Percentiles rank a stretch among this genome's conserved stretches.
Evolutionary conservation across 139 green algal species (phyloP).

Genomic region (Raphidocelis subcapitata): DNA sequence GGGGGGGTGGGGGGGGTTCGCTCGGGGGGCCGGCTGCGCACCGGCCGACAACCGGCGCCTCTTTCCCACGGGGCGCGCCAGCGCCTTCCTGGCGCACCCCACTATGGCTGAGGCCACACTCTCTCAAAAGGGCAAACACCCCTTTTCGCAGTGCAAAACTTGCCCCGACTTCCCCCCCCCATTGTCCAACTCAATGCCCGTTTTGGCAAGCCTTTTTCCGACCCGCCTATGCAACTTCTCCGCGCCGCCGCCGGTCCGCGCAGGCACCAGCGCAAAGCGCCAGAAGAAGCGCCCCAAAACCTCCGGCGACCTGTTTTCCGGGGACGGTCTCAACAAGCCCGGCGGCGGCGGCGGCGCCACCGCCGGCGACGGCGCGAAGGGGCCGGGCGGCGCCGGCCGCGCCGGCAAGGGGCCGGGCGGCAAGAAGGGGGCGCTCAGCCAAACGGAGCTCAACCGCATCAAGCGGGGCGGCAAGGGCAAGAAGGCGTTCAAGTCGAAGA

Average conservation of each 20-base stretch:
- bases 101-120: no score
- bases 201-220: neutral
- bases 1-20: neutral
- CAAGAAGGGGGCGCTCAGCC: constrained; percentile 20
- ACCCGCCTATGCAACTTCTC: no score
- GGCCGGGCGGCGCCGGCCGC: neutral
- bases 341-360: constrained; percentile 1
- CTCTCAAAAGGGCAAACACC: no score
- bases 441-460: constrained; percentile 52
- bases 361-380: constrained; percentile 1
- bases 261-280: constrained; percentile 35
- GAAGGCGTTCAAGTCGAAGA: constrained; percentile 79
- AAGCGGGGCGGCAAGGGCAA: constrained; percentile 69
- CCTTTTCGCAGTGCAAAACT: neutral
- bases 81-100: no score
- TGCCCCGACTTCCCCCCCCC: neutral
- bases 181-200: neutral
- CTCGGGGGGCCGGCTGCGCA: neutral
- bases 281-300: constrained; percentile 34
- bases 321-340: constrained; percentile 39
- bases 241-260: no score
- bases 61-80: no score
- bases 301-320: constrained; percentile 37
- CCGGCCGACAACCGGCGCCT: no score
- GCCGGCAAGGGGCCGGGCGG: constrained; percentile 5